A percentile compares a stretch with the other conserved stretches of the same genome.
phyloP scores from a whole-genome alignment of 2,329 filamentous ascomycete species.

The Clonostachys rosea region DNA sequence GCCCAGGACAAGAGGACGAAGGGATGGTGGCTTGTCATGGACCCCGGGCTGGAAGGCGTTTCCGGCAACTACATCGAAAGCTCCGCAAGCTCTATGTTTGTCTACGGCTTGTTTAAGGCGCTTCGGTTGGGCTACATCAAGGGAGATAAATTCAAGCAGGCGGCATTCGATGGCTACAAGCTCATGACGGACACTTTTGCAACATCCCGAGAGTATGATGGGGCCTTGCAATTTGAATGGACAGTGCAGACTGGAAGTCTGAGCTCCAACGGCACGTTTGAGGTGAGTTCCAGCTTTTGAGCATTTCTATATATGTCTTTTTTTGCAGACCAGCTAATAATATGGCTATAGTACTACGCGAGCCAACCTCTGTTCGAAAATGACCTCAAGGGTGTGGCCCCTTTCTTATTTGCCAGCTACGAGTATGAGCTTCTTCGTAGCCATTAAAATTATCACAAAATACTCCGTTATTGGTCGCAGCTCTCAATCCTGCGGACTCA shows the following conservation, averaged over 20 bases:
- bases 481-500: no score
- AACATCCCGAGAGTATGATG: conserved; percentile 36
- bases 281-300: conserved; percentile 33
- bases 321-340: background rate
- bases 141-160: conserved; percentile 3
- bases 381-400: conserved; percentile 14
- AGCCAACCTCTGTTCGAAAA: conserved; percentile 15
- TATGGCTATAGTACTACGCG: conserved; percentile 18
- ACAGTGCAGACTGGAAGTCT: conserved; percentile 48
- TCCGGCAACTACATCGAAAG: conserved; percentile 57
- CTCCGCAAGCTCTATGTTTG: conserved; percentile 54
- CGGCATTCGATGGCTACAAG: conserved; percentile 19
- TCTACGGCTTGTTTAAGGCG: conserved; percentile 43
- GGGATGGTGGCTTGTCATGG: conserved; percentile 57
- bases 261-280: conserved; percentile 40
- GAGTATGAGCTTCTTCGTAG: conserved; percentile 8
- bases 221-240: conserved; percentile 42
- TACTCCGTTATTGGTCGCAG: no score
- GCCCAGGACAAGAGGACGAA: conserved; percentile 34
- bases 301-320: background rate
- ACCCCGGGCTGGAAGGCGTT: conserved; percentile 34
- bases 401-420: conserved; percentile 15
- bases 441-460: no score
- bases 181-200: conserved; percentile 30
- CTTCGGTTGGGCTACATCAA: conserved; percentile 17